phyloP scores from a whole-genome alignment of 495 filamentous ascomycete genomes.

The Durotheca rogersii region DNA sequence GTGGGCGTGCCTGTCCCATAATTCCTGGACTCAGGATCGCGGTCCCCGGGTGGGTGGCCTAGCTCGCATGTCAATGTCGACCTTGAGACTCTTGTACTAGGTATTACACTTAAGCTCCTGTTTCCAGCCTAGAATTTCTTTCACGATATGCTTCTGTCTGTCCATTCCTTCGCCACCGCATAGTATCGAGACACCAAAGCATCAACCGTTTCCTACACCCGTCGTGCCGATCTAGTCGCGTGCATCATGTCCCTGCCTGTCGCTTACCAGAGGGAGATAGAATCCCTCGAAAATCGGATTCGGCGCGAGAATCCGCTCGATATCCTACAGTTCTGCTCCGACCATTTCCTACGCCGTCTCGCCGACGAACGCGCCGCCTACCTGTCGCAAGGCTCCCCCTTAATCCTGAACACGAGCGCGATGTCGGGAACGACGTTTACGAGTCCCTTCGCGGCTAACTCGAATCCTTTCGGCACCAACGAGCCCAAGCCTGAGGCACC shows the following conservation, averaged over 20 bases:
- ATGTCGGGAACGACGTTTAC: conserved; percentile 57
- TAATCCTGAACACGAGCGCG: conserved; percentile 23
- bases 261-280: conserved; percentile 61
- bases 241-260: conserved; percentile 33
- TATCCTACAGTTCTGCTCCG: conserved; percentile 67
- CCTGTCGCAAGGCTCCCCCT: conserved; percentile 33
- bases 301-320: conserved; percentile 54
- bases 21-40: conserved; percentile 10
- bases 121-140: not conserved
- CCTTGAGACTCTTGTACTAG: conserved; percentile 16
- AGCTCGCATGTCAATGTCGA: conserved; percentile 11
- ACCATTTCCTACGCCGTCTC: conserved; percentile 63
- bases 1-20: conserved; percentile 14
- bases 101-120: conserved; percentile 15
- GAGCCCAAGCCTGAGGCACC: conserved; percentile 35
- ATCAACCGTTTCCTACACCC: not conserved
- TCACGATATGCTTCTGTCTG: not conserved
- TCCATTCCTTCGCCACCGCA: not conserved
- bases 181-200: conserved; percentile 8
- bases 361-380: conserved; percentile 59
- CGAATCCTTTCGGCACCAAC: conserved; percentile 53
- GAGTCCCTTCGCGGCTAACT: conserved; percentile 54
- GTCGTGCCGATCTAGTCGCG: conserved; percentile 2
- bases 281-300: conserved; percentile 58
- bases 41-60: conserved; percentile 9